Evolutionary conservation across 2,329 filamentous ascomycete genomes (phyloP).

Genomic region (Fusarium illudens): DNA sequence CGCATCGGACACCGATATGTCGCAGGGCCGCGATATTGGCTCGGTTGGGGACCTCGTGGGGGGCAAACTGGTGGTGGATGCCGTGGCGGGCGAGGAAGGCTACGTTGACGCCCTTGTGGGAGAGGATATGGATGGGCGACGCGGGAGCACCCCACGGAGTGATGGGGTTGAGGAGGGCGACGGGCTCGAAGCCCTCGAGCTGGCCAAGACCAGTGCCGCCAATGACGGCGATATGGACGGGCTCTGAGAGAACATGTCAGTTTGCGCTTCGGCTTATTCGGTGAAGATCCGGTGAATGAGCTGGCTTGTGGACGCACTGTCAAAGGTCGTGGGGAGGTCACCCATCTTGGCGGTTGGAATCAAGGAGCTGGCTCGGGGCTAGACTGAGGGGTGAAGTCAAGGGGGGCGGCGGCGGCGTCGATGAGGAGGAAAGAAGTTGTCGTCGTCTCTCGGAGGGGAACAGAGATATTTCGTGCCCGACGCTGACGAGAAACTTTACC

Average conservation of each 20-base stretch:
- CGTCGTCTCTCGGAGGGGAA: conserved; percentile 8
- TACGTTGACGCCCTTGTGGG: conserved; percentile 82
- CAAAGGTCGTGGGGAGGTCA: conserved; percentile 65
- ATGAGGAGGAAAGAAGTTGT: conserved; percentile 4
- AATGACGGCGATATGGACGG: conserved; percentile 86
- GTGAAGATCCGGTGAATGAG: background rate
- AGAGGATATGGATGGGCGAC: conserved; percentile 82
- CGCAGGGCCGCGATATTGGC: conserved; percentile 99
- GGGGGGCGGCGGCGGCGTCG: background rate
- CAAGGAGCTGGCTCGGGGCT: background rate
- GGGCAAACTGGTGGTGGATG: conserved; percentile 84
- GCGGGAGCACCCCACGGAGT: conserved; percentile 91
- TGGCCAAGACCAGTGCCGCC: conserved; percentile 92
- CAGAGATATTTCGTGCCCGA: conserved; percentile 18
- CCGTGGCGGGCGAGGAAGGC: conserved; percentile 97
- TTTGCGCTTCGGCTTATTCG: conserved; percentile 1
- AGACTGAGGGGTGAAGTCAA: background rate
- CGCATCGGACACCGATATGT: conserved; percentile 84
- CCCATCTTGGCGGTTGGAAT: conserved; percentile 51
- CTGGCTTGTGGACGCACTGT: conserved; percentile 55
- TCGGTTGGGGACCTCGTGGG: conserved; percentile 92
- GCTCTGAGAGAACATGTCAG: conserved; percentile 54
- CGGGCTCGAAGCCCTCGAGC: conserved; percentile 85
- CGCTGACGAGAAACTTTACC: conserved; percentile 33
- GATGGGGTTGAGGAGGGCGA: conserved; percentile 76